Conservation (phyloP, 2,329 filamentous ascomycete genomes). For the Colletotrichum sp. region DNA sequence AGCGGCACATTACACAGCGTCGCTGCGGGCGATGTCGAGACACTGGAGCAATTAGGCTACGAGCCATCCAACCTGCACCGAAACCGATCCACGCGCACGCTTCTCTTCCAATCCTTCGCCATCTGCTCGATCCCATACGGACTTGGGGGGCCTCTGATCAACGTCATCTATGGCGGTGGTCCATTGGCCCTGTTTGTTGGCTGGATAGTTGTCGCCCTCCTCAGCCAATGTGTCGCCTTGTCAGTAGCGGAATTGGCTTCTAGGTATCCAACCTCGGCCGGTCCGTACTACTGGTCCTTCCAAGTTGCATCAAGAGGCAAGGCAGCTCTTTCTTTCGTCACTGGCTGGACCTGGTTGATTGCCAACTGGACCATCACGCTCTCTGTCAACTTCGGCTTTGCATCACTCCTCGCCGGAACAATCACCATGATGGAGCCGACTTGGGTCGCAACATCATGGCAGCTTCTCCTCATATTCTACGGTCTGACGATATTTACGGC, state of each 20-base stretch:
- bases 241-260: not conserved
- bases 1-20: not conserved
- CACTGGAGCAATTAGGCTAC: slow-evolving; percentile 70
- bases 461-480: slow-evolving; percentile 76
- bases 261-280: not conserved
- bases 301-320: slow-evolving; percentile 65
- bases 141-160: slow-evolving; percentile 68
- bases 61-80: slow-evolving; percentile 64
- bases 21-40: slow-evolving; percentile 57
- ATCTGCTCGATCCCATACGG: slow-evolving; percentile 77
- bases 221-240: not conserved
- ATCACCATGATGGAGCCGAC: slow-evolving; percentile 59
- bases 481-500: slow-evolving; percentile 71
- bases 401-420: slow-evolving; percentile 63
- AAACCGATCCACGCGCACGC: slow-evolving; percentile 70
- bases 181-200: not conserved
- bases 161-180: not conserved
- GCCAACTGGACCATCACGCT: slow-evolving; percentile 83
- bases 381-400: slow-evolving; percentile 79
- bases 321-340: slow-evolving; percentile 62
- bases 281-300: slow-evolving; percentile 56
- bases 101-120: slow-evolving; percentile 78
- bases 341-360: slow-evolving; percentile 75
- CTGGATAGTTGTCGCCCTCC: not conserved
- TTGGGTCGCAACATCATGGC: slow-evolving; percentile 59